Evolutionary conservation across 2,329 filamentous ascomycete genomes (phyloP), one percentile per base, ranked within the genome.

Genomic region (Diplodia seriata): DNA sequence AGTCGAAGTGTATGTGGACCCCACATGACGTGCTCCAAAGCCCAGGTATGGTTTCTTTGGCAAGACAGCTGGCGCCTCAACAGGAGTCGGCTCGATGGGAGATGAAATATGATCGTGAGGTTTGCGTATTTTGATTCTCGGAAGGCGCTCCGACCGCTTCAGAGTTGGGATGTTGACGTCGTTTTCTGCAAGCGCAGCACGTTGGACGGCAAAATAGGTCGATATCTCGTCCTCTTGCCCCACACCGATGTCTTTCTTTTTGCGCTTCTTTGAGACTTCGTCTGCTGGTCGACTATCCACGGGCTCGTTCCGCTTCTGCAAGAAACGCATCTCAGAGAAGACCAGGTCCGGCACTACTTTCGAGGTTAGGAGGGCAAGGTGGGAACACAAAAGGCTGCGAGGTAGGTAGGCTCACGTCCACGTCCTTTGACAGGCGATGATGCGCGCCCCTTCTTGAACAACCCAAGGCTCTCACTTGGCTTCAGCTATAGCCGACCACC

Each of bases 261-360:
- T 78, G 69, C 75, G 78, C 69, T 72, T 72, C 31, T 68, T 50
- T 40, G 69, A 56, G 14, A 70, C 70, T 73, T 74, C 20, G 70
- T 73, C 66, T 71, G 72, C 66, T 63, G 20, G 50, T 63, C 66
- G 50, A 72, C 72, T 68, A 68, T 79, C 70, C 67, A 71, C 64
- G 68, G 73, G 70, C 50, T 71, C 73, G 68, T 71, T 73, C 18
- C 77, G 74, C 67, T 78, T 78, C 66, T 80, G 79, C 51, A 85
- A 71, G 69, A 84, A 85, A 29, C 77, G 80, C 80, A 85, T 82
- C 71, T 84, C 82, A 33, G 82, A 83, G 73, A 85, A 85, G 33
- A 82, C 80, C 50, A 85, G 77, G 73, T 85, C 83, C 33, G 83
- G 83, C 62, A 85, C 83, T 85, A 71, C 68, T 69, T 51, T 53